Conservation (phyloP, 371 early-diverging fungal genomes). For the Rhizopus arrhizus region DNA sequence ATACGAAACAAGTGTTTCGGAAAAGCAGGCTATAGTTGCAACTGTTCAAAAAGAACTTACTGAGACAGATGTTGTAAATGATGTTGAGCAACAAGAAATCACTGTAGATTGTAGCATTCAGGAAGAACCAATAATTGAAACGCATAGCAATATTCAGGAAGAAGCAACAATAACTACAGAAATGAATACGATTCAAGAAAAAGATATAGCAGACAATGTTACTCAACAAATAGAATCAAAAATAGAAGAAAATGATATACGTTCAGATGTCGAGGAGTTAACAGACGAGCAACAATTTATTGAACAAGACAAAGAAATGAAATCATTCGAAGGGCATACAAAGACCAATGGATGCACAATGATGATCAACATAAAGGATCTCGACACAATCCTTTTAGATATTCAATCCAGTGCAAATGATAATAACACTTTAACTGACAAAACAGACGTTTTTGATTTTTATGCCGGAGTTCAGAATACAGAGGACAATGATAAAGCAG, state of each 20-base stretch:
- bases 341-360: conserved; percentile 8
- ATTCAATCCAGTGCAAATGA: background rate
- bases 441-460: background rate
- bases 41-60: background rate
- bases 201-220: too few relatives aligned
- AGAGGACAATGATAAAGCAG: conserved; percentile 54
- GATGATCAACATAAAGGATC: background rate
- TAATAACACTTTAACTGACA: too few relatives aligned
- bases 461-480: conserved; percentile 47
- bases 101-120: too few relatives aligned
- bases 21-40: background rate
- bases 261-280: too few relatives aligned
- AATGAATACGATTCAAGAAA: too few relatives aligned
- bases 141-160: too few relatives aligned
- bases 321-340: conserved; percentile 8
- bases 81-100: too few relatives aligned
- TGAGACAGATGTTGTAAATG: background rate
- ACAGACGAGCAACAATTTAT: background rate
- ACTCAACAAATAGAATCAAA: too few relatives aligned
- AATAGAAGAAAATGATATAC: too few relatives aligned
- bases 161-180: too few relatives aligned
- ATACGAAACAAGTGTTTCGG: background rate
- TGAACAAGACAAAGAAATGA: background rate
- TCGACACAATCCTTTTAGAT: background rate
- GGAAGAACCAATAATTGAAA: too few relatives aligned